These are phyloP conservation scores for Erysiphe neolycopersici DNA, from an alignment of 2,329 filamentous ascomycete species.

Conservation along the genomic window DNA sequence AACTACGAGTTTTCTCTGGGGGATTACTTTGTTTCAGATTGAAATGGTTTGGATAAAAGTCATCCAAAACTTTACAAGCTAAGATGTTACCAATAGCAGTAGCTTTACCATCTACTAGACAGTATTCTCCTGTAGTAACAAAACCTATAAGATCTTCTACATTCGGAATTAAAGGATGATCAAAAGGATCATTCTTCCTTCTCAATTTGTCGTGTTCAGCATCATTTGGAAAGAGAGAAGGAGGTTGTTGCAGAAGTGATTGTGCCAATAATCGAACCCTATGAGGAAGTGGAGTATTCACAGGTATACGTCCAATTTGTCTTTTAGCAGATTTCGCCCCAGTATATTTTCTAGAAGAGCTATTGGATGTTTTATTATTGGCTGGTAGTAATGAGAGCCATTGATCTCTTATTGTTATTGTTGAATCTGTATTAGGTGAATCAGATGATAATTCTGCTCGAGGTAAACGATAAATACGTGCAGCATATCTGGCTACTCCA, in stretches of 20 bases:
- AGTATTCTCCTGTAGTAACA: conserved; percentile 66
- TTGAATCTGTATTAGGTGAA: conserved; percentile 8
- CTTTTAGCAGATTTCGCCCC: neutral
- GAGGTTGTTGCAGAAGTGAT: conserved; percentile 20
- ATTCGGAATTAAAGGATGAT: conserved; percentile 41
- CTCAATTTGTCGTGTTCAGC: neutral
- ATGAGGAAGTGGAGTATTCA: conserved; percentile 12
- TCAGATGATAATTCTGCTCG: conserved; percentile 1
- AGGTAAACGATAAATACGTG: conserved; percentile 62
- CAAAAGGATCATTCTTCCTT: conserved; percentile 3
- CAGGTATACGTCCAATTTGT: conserved; percentile 6
- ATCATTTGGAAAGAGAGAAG: conserved; percentile 15
- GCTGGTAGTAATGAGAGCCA: conserved; percentile 38
- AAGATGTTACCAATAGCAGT: conserved; percentile 49
- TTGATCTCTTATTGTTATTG: conserved; percentile 27
- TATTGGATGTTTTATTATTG: too few relatives aligned
- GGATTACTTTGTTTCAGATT: too few relatives aligned
- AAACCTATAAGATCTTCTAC: conserved; percentile 65
- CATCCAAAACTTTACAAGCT: conserved; percentile 26
- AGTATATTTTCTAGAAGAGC: too few relatives aligned
- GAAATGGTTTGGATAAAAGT: conserved; percentile 2
- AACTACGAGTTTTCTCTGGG: too few relatives aligned
- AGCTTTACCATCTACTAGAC: conserved; percentile 47
- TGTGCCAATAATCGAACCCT: conserved; percentile 18
- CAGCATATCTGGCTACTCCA: conserved; percentile 43